These are phyloP conservation scores for Coemansia sp. DNA, from an alignment of 192 early-diverging fungal genomes.

Conservation along the genomic window DNA sequence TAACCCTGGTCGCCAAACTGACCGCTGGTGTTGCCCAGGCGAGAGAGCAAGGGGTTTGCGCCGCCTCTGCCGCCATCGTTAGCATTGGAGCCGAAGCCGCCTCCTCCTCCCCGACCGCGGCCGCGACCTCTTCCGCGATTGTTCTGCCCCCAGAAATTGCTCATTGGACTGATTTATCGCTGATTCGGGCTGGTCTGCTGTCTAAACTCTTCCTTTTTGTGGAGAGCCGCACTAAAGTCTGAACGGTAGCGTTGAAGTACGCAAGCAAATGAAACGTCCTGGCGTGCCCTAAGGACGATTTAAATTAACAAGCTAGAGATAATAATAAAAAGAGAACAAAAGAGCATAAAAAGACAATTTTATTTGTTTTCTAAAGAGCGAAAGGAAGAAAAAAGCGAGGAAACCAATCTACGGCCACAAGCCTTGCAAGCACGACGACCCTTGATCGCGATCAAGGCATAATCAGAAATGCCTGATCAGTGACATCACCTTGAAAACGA, in stretches of 20 bases:
- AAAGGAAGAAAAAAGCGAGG: background rate
- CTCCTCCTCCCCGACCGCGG: constrained; percentile 25
- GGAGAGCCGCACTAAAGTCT: too few species aligned
- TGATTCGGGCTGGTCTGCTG: background rate
- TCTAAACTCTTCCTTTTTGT: background rate
- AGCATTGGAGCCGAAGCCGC: constrained; percentile 3
- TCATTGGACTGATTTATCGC: constrained; percentile 4
- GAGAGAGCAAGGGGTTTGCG: constrained; percentile 34
- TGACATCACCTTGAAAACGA: background rate
- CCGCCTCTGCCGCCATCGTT: background rate
- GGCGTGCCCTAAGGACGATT: too few species aligned
- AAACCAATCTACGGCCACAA: background rate
- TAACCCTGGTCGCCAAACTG: constrained; percentile 1
- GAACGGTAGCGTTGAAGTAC: too few species aligned
- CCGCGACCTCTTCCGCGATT: constrained; percentile 35
- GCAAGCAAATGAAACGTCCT: background rate
- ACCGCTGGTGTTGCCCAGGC: constrained; percentile 15
- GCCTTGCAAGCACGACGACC: background rate
- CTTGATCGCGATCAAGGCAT: background rate
- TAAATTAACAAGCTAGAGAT: background rate
- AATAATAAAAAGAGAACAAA: background rate
- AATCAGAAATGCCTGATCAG: background rate
- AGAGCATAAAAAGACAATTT: background rate
- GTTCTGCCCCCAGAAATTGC: constrained; percentile 18
- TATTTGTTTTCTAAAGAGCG: background rate